Base-by-base conservation (phyloP, 352 stramenopile genomes). In the Globisporangium okanoganense region DNA sequence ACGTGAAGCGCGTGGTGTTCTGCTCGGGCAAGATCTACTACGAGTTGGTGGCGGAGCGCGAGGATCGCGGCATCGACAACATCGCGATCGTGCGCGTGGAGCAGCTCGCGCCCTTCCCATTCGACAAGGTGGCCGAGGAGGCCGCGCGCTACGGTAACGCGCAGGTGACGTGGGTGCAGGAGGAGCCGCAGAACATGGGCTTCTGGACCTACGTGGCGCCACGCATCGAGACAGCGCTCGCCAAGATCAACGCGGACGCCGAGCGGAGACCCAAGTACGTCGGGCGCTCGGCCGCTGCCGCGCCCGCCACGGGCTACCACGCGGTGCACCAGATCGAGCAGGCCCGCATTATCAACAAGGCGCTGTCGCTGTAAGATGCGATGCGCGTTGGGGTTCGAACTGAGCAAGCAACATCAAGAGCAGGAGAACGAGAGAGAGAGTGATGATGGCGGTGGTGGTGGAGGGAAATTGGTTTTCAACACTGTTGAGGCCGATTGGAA, bases 1-100 rank as follows among this genome's bases (percentile, higher is more conserved):
- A 76, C 43, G 69, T 97, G 36, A 77, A 84, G 63, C 74, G 79
- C 29, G 76, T 99, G 36, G 78, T 99, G 55, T 97, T 99, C 62
- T 98, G 94, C 70, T 91, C 88, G 56, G 97, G 97, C 33, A 98
- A 99, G 77, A 90, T 99, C 64, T 99, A 99, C 76, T 99, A 99
- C 78, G 96, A 99, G 65, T 76, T 99, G 10, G 70, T 90, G 16
- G 68, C 87, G 35, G 92, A 98, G 69, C 82, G 96, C 49, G 85
- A 97, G 58, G 92, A 94, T 58, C 71, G 70, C 72, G 78, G 89
- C 44, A 85, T 92, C 22, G 78, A 89, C 57, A 72, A 96, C 57
- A 78, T 97, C 51, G 89, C 87, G 27, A 88, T 99, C 66, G 79
- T 97, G 64, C 87, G 96, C 53, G 75, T 99, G 29, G 97, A 99